Conservation (phyloP, 1,284 basidiomycete genomes). For the Exsudoporus floridanus region DNA sequence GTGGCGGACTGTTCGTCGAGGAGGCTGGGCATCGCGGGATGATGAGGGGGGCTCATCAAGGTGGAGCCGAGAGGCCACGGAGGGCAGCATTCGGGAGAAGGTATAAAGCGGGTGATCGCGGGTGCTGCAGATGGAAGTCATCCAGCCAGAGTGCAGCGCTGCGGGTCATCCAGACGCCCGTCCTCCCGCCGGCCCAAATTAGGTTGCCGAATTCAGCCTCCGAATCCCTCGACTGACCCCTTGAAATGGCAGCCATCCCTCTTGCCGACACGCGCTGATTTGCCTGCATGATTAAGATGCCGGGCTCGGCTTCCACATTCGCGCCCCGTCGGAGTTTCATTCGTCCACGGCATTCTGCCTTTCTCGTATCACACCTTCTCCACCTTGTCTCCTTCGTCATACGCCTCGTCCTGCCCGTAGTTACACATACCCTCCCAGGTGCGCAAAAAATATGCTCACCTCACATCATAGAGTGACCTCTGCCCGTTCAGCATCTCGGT, state of each 20-base stretch:
- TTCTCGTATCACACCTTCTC: slow-evolving; percentile 28
- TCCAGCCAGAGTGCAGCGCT: too few species aligned
- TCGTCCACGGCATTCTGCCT: slow-evolving; percentile 30
- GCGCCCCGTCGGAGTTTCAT: slow-evolving; percentile 39
- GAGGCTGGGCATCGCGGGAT: slow-evolving; percentile 10
- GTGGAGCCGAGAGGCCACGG: neutral
- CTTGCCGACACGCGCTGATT: neutral
- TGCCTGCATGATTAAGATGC: neutral
- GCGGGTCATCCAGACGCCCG: neutral
- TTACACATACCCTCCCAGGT: slow-evolving; percentile 25
- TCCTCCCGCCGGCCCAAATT: slow-evolving; percentile 14
- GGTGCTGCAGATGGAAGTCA: slow-evolving; percentile 12
- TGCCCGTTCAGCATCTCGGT: slow-evolving; percentile 2
- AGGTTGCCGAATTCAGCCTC: slow-evolving; percentile 11
- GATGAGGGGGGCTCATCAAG: neutral
- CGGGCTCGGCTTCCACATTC: slow-evolving; percentile 25
- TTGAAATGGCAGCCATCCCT: neutral
- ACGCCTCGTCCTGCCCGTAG: slow-evolving; percentile 26
- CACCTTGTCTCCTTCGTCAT: slow-evolving; percentile 38
- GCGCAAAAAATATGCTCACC: slow-evolving; percentile 24
- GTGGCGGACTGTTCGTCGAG: neutral
- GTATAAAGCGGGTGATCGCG: slow-evolving; percentile 10
- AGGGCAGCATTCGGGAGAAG: slow-evolving; percentile 3
- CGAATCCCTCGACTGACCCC: slow-evolving; percentile 6
- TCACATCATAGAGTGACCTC: slow-evolving; percentile 2